Base-by-base conservation (phyloP, 2,329 filamentous ascomycete genomes). In the Neonectria neomacrospora region DNA sequence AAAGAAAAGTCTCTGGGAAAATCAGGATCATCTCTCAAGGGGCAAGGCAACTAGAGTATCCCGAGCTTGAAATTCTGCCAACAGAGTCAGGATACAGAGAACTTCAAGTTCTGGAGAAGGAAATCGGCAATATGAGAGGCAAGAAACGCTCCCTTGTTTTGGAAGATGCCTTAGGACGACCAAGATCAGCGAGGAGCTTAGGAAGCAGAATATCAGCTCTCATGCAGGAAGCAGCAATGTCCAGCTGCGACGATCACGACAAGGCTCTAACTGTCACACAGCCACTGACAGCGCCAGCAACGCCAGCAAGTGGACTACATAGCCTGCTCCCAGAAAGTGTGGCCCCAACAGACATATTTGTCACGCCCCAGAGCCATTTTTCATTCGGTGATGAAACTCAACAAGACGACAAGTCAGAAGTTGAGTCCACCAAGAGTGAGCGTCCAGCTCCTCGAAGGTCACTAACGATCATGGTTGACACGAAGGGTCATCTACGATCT, bases 21-120 rank as follows among this genome's bases (percentile, higher is more conserved):
- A 50, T 22, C n/a, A 42, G 59, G 41, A 18, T 28, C 8, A 37
- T 26, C 14, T 52, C 58, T 10, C 62, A 48, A 41, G 28, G 37
- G 30, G 42, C 53, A 32, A 53, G 42, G 16, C 45, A 54, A 11
- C 52, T 72, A 23, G 71, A 73, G 39, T 71, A 70, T 47, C 69
- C 71, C n/a, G 67, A 73, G 41, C 68, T 73, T 45, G 65, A 67
- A 20, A 71, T 71, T 20, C 60, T 66, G 6, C 69, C 69, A 34
- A 69, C 67, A 5, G 64, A 63, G 22, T 69, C 67, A 18, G 70
- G 71, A 8, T 67, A 67, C 18, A 44, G 64, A 26, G 71, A 73
- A 30, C 61, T 72, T 11, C 58, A 68, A 22, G 68, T 58, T 2
- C 48, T 73, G 8, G 65, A 64, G 16, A 66, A 47, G 39, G 68